Percentiles rank a stretch among this genome's conserved stretches.
These are phyloP conservation scores for Marasmius sp. DNA, from an alignment of 1,284 basidiomycete species.

Conservation along the genomic window DNA sequence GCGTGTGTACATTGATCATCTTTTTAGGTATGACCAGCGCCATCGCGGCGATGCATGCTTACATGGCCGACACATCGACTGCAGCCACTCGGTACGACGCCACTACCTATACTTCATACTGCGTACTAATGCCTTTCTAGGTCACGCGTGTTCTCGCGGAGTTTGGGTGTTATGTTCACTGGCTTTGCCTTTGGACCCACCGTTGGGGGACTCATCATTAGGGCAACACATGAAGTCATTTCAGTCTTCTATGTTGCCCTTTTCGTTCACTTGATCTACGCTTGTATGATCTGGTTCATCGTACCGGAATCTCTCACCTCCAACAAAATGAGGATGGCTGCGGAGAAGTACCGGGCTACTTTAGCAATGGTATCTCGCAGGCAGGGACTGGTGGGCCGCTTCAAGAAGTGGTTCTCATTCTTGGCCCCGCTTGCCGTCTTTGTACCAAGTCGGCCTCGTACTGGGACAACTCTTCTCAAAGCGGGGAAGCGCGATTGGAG, in stretches of 20 bases:
- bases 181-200: slow-evolving; percentile 48
- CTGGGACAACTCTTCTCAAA: slow-evolving; percentile 36
- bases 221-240: slow-evolving; percentile 52
- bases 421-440: slow-evolving; percentile 69
- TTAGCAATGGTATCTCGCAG: slow-evolving; percentile 30
- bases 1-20: background rate
- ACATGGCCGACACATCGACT: slow-evolving; percentile 59
- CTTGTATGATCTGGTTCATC: slow-evolving; percentile 53
- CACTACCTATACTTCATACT: background rate
- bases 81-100: slow-evolving; percentile 43
- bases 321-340: slow-evolving; percentile 36
- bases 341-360: slow-evolving; percentile 32
- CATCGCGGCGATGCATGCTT: slow-evolving; percentile 57
- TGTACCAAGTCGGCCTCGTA: slow-evolving; percentile 41
- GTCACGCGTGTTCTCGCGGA: slow-evolving; percentile 63
- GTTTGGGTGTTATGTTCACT: slow-evolving; percentile 46
- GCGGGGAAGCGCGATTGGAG: slow-evolving; percentile 63
- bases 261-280: slow-evolving; percentile 47
- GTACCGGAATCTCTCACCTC: slow-evolving; percentile 76
- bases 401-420: slow-evolving; percentile 51
- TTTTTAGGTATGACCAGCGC: slow-evolving; percentile 47
- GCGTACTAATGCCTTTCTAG: slow-evolving; percentile 25
- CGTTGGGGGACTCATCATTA: slow-evolving; percentile 67
- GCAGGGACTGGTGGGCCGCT: slow-evolving; percentile 22
- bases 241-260: slow-evolving; percentile 72